Evolutionary conservation across 106 monocot species (phyloP), one percentile per base, ranked within the genome.

Genomic region (Alisma plantagoaquatica): DNA sequence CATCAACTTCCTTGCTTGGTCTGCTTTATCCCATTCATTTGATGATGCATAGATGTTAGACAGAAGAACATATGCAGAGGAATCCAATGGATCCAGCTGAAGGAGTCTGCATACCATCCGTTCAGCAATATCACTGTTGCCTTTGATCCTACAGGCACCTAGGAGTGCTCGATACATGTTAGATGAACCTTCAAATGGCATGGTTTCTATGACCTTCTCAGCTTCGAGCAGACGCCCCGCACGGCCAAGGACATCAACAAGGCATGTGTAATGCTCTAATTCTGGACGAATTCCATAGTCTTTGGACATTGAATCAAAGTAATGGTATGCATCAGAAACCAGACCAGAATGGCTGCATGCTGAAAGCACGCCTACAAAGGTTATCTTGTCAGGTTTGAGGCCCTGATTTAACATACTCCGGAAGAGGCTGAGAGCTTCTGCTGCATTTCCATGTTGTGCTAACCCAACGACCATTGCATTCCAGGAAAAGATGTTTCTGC

Each of bases 321-420:
- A 70, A 2, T 29, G 38, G 28, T 82, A 56, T 59, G 87, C 87
- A 54, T 78, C 63, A 24, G 65, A 75, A 0, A 87, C 75, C 21
- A 78, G 54, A 2, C 87, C 87, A 10, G 87, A 69, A 67, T 82
- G 87, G 54, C 87, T 87, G 53, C 87, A 87, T 63, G 87, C 75
- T 17, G 82, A 82, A 30, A 87, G 67, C 17, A 75, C 72, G 23
- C 82, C 82, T 8, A 87, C 19, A 33, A 78, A 87, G 28, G 78
- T 87, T 18, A 87, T 73, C 20, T 82, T 81, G 53, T 87, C 87
- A 3, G 87, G 87, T 33, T 29, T 25, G 23, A 75, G 10, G 15
- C 77, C 73, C 7, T 64, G 30, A 15, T 21, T 35, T 28, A 11
- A 26, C 87, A 78, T 87, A 29, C 59, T 51, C 3, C 66, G 30